Evolutionary conservation across 371 early-diverging fungal species (phyloP).

Genomic region (Haplosporangium sp.): DNA sequence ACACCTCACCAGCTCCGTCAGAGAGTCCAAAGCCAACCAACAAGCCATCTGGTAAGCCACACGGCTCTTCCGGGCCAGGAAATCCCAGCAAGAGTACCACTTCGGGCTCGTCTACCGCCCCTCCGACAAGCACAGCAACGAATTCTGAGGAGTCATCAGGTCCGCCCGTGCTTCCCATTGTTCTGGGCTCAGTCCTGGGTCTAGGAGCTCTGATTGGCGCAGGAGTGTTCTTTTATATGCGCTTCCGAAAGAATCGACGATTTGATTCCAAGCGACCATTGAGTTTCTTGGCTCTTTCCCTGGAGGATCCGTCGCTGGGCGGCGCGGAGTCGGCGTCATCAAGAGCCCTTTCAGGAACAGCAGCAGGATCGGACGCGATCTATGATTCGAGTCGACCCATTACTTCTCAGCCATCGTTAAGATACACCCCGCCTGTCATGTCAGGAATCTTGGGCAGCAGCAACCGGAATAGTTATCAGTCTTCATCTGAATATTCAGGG

Average conservation of each 20-base stretch:
- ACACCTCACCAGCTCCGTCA: not conserved
- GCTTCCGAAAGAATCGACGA: constrained; percentile 37
- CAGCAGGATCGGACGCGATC: constrained; percentile 17
- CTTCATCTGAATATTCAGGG: constrained; percentile 28
- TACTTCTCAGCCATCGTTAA: constrained; percentile 31
- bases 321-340: constrained; percentile 20
- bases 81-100: not conserved
- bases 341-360: constrained; percentile 1
- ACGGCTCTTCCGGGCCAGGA: constrained; percentile 4
- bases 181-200: constrained; percentile 41
- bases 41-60: not conserved
- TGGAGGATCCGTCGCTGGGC: constrained; percentile 21
- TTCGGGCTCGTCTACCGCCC: constrained; percentile 2
- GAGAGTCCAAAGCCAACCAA: not conserved
- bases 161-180: constrained; percentile 31
- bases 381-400: constrained; percentile 29
- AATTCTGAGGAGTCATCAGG: constrained; percentile 13
- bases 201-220: constrained; percentile 24
- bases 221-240: constrained; percentile 37
- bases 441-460: constrained; percentile 14
- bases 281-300: constrained; percentile 46
- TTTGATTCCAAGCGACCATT: constrained; percentile 49
- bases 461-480: constrained; percentile 30
- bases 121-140: constrained; percentile 10
- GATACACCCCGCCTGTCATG: constrained; percentile 40